Percentiles rank a stretch among this genome's conserved stretches.
Conservation (phyloP, 768 basidiomycete species). For the Hypsizygus marmoreus region DNA sequence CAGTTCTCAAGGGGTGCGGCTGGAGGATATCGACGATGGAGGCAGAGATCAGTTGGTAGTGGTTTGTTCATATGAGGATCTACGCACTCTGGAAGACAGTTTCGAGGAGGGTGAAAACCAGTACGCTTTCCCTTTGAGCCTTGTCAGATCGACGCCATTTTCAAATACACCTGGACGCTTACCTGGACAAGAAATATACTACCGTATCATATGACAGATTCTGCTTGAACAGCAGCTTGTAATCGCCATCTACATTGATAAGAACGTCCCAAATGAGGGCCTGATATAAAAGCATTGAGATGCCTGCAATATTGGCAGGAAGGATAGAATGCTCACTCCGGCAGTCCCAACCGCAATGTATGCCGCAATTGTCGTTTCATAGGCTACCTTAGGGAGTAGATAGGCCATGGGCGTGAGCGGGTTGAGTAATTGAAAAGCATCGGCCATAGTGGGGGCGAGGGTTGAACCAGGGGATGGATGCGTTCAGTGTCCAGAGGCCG, state of each 20-base stretch:
- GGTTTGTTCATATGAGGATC: background rate
- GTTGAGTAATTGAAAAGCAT: background rate
- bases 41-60: background rate
- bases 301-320: too few species aligned
- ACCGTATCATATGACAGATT: slow-evolving; percentile 1
- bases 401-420: slow-evolving; percentile 11
- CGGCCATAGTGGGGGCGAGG: background rate
- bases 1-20: slow-evolving; percentile 3
- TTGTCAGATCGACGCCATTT: background rate
- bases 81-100: slow-evolving; percentile 9
- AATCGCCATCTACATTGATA: slow-evolving; percentile 6
- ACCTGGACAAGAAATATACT: slow-evolving; percentile 10
- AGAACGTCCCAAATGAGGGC: slow-evolving; percentile 9
- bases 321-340: background rate
- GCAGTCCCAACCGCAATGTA: slow-evolving; percentile 7
- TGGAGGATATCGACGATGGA: background rate
- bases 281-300: background rate
- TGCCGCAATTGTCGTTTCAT: slow-evolving; percentile 5
- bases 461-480: background rate
- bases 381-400: slow-evolving; percentile 1
- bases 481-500: too few species aligned
- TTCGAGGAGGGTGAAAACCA: slow-evolving; percentile 4
- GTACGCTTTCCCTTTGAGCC: slow-evolving; percentile 1
- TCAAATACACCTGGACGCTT: background rate
- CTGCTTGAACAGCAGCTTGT: slow-evolving; percentile 6